Percentiles rank a stretch among this genome's conserved stretches.
Conservation (phyloP, 306 rosid species). For the Quercus mongolica region DNA sequence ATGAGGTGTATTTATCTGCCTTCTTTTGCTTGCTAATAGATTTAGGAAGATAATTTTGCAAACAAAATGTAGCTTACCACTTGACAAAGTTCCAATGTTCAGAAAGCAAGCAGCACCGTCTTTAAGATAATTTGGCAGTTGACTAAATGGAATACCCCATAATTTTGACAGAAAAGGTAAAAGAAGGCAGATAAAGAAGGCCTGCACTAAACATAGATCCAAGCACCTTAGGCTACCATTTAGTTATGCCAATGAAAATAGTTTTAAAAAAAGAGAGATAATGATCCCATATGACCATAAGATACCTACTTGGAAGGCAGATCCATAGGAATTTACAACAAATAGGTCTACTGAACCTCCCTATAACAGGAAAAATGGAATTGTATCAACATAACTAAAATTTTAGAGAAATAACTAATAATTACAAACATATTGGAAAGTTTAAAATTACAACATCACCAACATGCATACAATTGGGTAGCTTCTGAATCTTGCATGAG, state of each 20-base stretch:
- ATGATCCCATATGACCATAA: background rate
- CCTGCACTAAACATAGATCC: conserved; percentile 48
- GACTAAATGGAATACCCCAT: conserved; percentile 84
- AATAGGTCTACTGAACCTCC: conserved; percentile 76
- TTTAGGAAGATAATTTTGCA: background rate
- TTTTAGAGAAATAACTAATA: background rate
- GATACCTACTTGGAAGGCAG: conserved; percentile 79
- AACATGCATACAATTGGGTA: background rate
- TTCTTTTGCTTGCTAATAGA: background rate
- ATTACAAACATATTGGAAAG: background rate
- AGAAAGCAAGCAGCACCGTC: conserved; percentile 91
- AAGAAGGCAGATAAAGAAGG: conserved; percentile 71
- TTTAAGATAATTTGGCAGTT: conserved; percentile 78
- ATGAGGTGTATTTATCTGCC: no score
- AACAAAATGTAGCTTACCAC: conserved; percentile 46
- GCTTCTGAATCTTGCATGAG: background rate
- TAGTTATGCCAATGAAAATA: background rate
- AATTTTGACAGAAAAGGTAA: conserved; percentile 79
- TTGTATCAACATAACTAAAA: background rate
- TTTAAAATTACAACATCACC: conserved; percentile 15
- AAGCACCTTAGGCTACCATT: conserved; percentile 16
- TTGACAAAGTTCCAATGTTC: conserved; percentile 59
- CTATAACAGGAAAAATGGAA: conserved; percentile 42
- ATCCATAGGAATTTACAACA: conserved; percentile 88
- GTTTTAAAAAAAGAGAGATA: background rate